Evolutionary conservation across 2,329 filamentous ascomycete genomes (phyloP).

Genomic region (Trematosphaeria pertusa): DNA sequence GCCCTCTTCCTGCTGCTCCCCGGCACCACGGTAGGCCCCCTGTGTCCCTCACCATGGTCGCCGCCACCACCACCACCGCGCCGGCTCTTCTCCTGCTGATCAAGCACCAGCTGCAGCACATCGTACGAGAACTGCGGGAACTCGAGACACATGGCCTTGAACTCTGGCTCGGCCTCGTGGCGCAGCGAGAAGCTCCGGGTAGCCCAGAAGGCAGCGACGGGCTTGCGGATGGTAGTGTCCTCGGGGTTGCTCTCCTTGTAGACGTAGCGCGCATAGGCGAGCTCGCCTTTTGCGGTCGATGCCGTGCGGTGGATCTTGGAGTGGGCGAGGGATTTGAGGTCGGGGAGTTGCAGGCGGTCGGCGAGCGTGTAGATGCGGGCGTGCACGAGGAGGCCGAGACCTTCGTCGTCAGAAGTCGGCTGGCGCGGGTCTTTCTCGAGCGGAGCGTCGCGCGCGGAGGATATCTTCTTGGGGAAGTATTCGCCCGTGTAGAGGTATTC

Average conservation of each 20-base stretch:
- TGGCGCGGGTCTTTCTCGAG: slow-evolving; percentile 73
- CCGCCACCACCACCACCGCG: slow-evolving; percentile 19
- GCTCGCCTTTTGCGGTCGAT: slow-evolving; percentile 86
- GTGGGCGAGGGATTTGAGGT: slow-evolving; percentile 78
- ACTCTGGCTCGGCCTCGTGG: slow-evolving; percentile 85
- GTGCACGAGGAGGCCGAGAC: slow-evolving; percentile 84
- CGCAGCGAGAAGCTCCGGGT: slow-evolving; percentile 79
- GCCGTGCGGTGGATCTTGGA: slow-evolving; percentile 93
- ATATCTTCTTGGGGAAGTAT: slow-evolving; percentile 74
- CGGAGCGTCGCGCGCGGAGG: slow-evolving; percentile 67
- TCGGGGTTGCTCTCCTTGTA: slow-evolving; percentile 76
- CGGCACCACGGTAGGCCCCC: slow-evolving; percentile 48
- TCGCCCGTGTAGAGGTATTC: slow-evolving; percentile 86
- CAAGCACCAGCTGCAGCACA: slow-evolving; percentile 72
- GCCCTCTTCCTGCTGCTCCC: slow-evolving; percentile 42
- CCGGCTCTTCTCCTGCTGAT: slow-evolving; percentile 56
- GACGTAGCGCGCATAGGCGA: slow-evolving; percentile 88
- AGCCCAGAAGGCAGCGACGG: slow-evolving; percentile 91
- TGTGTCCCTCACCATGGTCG: slow-evolving; percentile 25
- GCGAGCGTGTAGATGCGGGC: slow-evolving; percentile 89
- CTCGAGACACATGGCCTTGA: slow-evolving; percentile 83
- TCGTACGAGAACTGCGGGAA: slow-evolving; percentile 93
- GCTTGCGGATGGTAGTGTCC: slow-evolving; percentile 77
- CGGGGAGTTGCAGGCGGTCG: slow-evolving; percentile 71
- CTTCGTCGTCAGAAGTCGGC: slow-evolving; percentile 75